A percentile compares a stretch with the other conserved stretches of the same genome.
phyloP scores from a whole-genome alignment of 345 rosid genomes.

The Brassica cretica region DNA sequence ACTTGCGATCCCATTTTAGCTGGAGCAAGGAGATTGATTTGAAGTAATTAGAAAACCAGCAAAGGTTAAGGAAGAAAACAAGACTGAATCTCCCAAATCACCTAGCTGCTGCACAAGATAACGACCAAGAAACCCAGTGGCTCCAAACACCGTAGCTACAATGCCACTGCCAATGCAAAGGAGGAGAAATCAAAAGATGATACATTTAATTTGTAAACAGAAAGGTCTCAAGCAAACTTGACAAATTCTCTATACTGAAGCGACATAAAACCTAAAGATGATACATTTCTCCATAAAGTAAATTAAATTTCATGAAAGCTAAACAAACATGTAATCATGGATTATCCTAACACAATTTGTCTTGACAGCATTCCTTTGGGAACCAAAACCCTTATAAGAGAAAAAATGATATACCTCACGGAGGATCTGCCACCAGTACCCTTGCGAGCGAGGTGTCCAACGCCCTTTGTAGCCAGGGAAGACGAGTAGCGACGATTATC shows the following conservation, averaged over 20 bases:
- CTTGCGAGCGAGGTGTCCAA: constrained; percentile 87
- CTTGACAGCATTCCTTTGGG: not conserved
- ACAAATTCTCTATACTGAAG: not conserved
- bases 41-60: not conserved
- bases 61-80: not conserved
- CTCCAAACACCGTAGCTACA: constrained; percentile 94
- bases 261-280: not conserved
- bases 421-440: constrained; percentile 99
- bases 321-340: constrained; percentile 1
- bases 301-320: not conserved
- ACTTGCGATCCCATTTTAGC: constrained; percentile 98
- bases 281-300: not conserved
- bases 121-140: constrained; percentile 98
- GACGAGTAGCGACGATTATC: constrained; percentile 67
- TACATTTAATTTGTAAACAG: not conserved
- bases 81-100: constrained; percentile 41
- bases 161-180: constrained; percentile 64
- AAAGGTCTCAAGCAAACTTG: constrained; percentile 1
- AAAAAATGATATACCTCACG: constrained; percentile 58
- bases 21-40: constrained; percentile 35
- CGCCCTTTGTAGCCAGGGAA: constrained; percentile 66
- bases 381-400: not conserved
- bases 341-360: not conserved
- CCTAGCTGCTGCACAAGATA: constrained; percentile 99
- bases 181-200: not conserved